Percentiles rank a stretch among this genome's conserved stretches.
phyloP scores from a whole-genome alignment of 176 grass and related monocot species.

The Bromus sterilis region DNA sequence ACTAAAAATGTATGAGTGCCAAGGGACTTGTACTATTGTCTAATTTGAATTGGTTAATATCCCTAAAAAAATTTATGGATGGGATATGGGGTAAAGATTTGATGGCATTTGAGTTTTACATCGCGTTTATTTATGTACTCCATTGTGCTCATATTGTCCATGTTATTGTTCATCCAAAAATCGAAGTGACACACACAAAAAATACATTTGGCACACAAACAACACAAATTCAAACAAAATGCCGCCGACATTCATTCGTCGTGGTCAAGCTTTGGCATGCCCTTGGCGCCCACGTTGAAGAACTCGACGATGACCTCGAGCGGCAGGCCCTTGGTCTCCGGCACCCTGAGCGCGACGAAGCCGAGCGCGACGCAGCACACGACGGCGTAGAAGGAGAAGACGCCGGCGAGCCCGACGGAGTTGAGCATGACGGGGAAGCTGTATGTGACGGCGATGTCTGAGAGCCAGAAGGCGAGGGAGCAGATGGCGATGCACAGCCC shows the following conservation, averaged over 20 bases:
- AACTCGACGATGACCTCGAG: conserved; percentile 87
- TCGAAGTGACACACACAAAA: neutral
- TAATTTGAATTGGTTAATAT: too few relatives aligned
- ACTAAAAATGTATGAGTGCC: too few relatives aligned
- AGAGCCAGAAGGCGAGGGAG: conserved; percentile 77
- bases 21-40: too few relatives aligned
- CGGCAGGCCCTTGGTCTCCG: conserved; percentile 82
- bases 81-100: too few relatives aligned
- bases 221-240: neutral
- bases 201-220: neutral
- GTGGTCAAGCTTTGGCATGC: neutral
- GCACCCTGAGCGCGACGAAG: conserved; percentile 65
- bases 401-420: conserved; percentile 27
- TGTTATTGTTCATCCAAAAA: neutral
- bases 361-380: conserved; percentile 59
- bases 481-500: conserved; percentile 87
- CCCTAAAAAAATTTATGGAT: too few relatives aligned
- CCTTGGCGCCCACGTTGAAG: conserved; percentile 61
- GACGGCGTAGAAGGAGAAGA: conserved; percentile 62
- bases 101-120: neutral
- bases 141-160: neutral
- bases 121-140: neutral
- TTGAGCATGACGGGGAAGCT: conserved; percentile 67
- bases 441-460: conserved; percentile 79
- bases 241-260: neutral